These are phyloP conservation scores for Leccinum rimulosum DNA, from an alignment of 768 basidiomycete genomes.

Conservation along the genomic window DNA sequence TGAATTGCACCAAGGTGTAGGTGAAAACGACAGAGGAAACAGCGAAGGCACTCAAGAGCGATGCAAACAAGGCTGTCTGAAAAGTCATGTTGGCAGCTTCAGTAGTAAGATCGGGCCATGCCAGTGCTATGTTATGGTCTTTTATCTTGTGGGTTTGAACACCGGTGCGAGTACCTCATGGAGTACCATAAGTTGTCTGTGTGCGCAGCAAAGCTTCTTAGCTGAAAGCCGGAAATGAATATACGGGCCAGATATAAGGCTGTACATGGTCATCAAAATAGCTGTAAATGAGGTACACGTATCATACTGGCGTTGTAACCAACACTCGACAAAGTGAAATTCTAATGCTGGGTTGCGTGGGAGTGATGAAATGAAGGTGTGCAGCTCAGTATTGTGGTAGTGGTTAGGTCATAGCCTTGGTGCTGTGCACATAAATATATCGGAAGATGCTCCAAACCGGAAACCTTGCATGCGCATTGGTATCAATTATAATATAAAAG, in stretches of 20 bases:
- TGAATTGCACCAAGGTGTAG: neutral
- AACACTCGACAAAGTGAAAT: neutral
- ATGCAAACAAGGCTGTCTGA: neutral
- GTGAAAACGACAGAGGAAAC: neutral
- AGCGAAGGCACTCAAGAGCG: neutral
- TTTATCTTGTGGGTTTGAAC: neutral
- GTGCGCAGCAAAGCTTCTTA: too few species aligned
- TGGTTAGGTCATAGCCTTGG: neutral
- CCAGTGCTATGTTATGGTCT: neutral
- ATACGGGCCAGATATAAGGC: neutral
- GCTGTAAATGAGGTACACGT: neutral
- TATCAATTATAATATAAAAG: neutral
- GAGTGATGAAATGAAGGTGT: too few species aligned
- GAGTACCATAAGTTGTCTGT: too few species aligned
- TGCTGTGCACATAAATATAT: neutral
- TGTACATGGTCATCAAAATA: neutral
- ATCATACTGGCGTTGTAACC: too few species aligned
- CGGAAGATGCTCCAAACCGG: too few species aligned
- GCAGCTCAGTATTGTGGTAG: neutral
- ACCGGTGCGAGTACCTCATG: neutral
- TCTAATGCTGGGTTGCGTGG: neutral
- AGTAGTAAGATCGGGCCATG: neutral
- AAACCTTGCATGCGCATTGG: too few species aligned
- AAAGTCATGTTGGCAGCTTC: neutral
- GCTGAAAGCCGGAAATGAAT: neutral